phyloP scores from a whole-genome alignment of 2,329 filamentous ascomycete species.

The Dissoconium aciculare region DNA sequence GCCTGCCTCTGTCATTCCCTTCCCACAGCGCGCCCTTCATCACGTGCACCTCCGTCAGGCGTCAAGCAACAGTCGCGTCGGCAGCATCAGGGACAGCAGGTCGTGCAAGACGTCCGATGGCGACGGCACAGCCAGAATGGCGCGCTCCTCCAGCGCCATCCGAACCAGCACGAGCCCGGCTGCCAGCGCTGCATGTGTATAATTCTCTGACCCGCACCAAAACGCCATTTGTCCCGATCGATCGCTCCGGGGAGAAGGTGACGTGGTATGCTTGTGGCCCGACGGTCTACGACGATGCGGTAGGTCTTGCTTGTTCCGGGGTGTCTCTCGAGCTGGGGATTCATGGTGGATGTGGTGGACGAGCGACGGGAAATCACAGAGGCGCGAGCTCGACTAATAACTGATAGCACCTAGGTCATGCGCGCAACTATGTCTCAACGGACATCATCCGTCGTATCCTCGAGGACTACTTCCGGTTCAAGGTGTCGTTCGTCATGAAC shows the following conservation, averaged over 20 bases:
- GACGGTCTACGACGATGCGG: slow-evolving; percentile 60
- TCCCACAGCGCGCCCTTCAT: neutral
- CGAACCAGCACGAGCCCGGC: slow-evolving; percentile 16
- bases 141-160: slow-evolving; percentile 22
- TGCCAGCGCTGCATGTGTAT: slow-evolving; percentile 55
- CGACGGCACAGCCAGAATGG: slow-evolving; percentile 20
- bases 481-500: slow-evolving; percentile 83
- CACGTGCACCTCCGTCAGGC: neutral
- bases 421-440: slow-evolving; percentile 78
- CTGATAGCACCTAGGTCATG: slow-evolving; percentile 55
- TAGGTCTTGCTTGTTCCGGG: slow-evolving; percentile 8
- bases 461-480: slow-evolving; percentile 66
- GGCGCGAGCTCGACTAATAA: slow-evolving; percentile 6
- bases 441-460: slow-evolving; percentile 77
- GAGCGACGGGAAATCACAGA: too few species aligned
- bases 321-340: too few species aligned
- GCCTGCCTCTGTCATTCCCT: neutral
- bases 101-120: slow-evolving; percentile 5
- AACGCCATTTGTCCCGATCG: slow-evolving; percentile 58
- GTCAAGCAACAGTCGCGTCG: neutral
- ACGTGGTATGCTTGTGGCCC: slow-evolving; percentile 85
- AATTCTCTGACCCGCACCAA: slow-evolving; percentile 67
- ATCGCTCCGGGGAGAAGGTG: slow-evolving; percentile 51
- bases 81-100: slow-evolving; percentile 5
- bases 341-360: too few species aligned